Percentiles rank a stretch among this genome's conserved stretches.
These are phyloP conservation scores for Fusarium buxicola DNA, from an alignment of 2,329 filamentous ascomycete genomes.

Conservation along the genomic window DNA sequence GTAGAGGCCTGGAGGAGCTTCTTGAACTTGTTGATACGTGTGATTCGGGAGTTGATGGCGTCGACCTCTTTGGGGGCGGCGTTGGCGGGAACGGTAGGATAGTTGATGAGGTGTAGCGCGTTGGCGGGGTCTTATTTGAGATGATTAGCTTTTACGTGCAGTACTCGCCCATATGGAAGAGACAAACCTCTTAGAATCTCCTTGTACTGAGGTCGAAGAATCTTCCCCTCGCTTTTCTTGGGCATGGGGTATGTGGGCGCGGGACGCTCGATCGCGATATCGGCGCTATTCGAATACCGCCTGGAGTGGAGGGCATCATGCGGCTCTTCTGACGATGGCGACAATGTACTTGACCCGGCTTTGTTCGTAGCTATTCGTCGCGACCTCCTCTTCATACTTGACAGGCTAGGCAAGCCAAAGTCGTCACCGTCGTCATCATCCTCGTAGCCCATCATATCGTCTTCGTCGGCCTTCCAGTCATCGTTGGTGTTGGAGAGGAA, in stretches of 20 bases:
- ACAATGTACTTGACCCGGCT: conserved; percentile 47
- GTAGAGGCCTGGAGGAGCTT: conserved; percentile 91
- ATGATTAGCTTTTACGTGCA: conserved; percentile 29
- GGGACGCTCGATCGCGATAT: conserved; percentile 92
- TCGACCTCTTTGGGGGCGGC: conserved; percentile 87
- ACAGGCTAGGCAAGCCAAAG: conserved; percentile 92
- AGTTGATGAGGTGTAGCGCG: conserved; percentile 91
- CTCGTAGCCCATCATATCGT: conserved; percentile 82
- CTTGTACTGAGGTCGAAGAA: conserved; percentile 95
- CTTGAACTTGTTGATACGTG: conserved; percentile 99
- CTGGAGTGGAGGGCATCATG: conserved; percentile 58
- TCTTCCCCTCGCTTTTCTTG: conserved; percentile 93
- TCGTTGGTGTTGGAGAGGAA: conserved; percentile 85
- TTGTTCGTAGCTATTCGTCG: conserved; percentile 60
- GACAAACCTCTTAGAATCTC: conserved; percentile 81
- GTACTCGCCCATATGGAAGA: background rate
- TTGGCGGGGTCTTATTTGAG: conserved; percentile 78
- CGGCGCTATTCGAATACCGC: conserved; percentile 84
- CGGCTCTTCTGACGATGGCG: conserved; percentile 53
- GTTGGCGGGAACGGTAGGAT: conserved; percentile 78
- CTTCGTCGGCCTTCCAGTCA: conserved; percentile 82
- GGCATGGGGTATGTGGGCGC: conserved; percentile 85
- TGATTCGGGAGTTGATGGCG: conserved; percentile 86
- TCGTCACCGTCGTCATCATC: conserved; percentile 95
- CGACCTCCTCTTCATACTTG: conserved; percentile 85